A percentile compares a stretch with the other conserved stretches of the same genome.
Evolutionary conservation across 2,329 filamentous ascomycete species (phyloP).

Genomic region (Neofusicoccum umdonicola): DNA sequence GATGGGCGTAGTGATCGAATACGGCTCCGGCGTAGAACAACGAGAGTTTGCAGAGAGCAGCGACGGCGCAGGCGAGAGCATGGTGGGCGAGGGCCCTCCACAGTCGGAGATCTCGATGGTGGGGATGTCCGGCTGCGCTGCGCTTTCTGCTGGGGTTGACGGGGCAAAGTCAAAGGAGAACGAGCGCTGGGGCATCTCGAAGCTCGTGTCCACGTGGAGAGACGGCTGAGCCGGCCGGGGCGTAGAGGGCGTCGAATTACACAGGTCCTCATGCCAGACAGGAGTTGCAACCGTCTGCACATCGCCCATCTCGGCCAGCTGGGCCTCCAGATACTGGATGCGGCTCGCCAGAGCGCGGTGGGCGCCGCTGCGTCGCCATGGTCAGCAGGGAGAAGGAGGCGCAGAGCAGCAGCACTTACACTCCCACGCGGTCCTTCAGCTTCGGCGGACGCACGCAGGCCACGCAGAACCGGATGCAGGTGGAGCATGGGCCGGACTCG

Average conservation of each 20-base stretch:
- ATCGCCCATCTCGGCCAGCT: conserved; percentile 34
- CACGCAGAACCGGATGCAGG: conserved; percentile 38
- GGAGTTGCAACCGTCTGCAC: conserved; percentile 32
- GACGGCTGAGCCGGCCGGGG: conserved; percentile 27
- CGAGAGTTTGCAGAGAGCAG: conserved; percentile 37
- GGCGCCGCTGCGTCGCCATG: conserved; percentile 29
- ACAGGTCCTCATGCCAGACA: conserved; percentile 14
- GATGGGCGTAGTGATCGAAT: conserved; percentile 29
- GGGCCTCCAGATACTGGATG: conserved; percentile 38
- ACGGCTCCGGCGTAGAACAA: conserved; percentile 35
- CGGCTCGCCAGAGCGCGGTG: conserved; percentile 35
- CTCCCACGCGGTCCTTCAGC: conserved; percentile 34
- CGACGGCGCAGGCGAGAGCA: conserved; percentile 37
- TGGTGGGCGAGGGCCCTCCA: conserved; percentile 32
- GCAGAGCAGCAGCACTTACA: conserved; percentile 27
- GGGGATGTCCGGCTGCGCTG: conserved; percentile 30
- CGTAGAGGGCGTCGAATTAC: conserved; percentile 31
- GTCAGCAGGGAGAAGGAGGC: conserved; percentile 16
- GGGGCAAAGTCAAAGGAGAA: conserved; percentile 27
- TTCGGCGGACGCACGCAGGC: conserved; percentile 37
- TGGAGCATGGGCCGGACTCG: conserved; percentile 34
- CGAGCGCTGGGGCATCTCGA: conserved; percentile 28
- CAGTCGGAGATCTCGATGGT: conserved; percentile 38
- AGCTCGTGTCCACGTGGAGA: conserved; percentile 33
- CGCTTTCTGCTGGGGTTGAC: conserved; percentile 23